Percentiles rank a stretch among this genome's conserved stretches.
These are phyloP conservation scores for Cutaneotrichosporon cutaneum DNA, from an alignment of 1,284 basidiomycete genomes.

Conservation along the genomic window DNA sequence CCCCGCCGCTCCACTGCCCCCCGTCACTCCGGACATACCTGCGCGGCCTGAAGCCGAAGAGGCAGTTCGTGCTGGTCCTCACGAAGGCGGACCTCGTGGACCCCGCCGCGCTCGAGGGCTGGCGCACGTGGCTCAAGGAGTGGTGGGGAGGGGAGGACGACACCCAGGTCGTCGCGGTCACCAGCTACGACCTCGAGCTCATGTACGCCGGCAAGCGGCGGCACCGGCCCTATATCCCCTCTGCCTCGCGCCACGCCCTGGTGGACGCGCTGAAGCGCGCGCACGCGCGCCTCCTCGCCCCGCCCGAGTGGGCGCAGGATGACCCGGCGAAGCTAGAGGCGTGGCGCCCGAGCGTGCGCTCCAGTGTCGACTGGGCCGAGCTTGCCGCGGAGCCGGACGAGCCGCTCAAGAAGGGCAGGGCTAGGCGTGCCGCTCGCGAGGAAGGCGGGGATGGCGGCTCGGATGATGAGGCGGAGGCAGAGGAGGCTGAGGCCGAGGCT, in stretches of 20 bases:
- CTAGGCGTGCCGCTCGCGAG: background rate
- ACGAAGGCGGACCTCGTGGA: slow-evolving; percentile 81
- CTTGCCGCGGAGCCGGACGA: slow-evolving; percentile 21
- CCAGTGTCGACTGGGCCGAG: slow-evolving; percentile 68
- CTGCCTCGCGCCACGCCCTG: slow-evolving; percentile 57
- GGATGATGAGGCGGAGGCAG: slow-evolving; percentile 4
- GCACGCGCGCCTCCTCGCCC: slow-evolving; percentile 67
- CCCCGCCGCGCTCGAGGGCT: slow-evolving; percentile 61
- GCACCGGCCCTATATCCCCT: slow-evolving; percentile 66
- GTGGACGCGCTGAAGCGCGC: slow-evolving; percentile 66
- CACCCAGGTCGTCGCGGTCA: slow-evolving; percentile 65
- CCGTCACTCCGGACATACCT: slow-evolving; percentile 57
- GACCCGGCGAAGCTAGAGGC: slow-evolving; percentile 57
- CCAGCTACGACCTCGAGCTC: slow-evolving; percentile 65
- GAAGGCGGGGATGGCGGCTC: background rate
- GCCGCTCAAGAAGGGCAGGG: no score
- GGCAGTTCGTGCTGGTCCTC: slow-evolving; percentile 71
- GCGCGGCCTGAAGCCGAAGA: slow-evolving; percentile 49
- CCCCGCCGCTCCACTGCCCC: slow-evolving; percentile 65
- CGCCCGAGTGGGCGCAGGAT: slow-evolving; percentile 56
- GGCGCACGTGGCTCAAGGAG: slow-evolving; percentile 65
- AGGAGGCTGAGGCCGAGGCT: background rate
- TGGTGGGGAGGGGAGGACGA: slow-evolving; percentile 52
- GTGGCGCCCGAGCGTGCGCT: slow-evolving; percentile 68
- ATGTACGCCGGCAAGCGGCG: slow-evolving; percentile 20